Conservation (phyloP, 1,139 yeast species). For the Yueomyces sp. region DNA sequence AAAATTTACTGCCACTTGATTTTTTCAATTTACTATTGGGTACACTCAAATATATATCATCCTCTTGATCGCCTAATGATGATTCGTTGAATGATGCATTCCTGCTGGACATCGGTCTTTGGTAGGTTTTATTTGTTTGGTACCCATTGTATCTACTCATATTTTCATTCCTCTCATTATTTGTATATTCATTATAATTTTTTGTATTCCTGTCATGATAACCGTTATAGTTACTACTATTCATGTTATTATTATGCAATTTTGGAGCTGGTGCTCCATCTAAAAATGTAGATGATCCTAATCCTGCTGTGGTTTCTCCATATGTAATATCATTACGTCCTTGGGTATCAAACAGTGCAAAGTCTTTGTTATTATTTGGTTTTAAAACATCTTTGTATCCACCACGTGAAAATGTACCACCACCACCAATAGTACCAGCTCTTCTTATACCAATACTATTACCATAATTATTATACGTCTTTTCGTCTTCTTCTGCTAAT, state of each 20-base stretch:
- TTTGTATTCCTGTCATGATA: neutral
- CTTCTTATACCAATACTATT: neutral
- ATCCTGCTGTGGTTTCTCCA: constrained; percentile 74
- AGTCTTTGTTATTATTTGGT: constrained; percentile 35
- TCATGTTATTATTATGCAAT: constrained; percentile 30
- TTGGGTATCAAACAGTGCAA: constrained; percentile 59
- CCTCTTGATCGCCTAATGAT: constrained; percentile 25
- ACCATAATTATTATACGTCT: neutral
- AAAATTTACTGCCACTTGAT: constrained; percentile 36
- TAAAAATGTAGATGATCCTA: constrained; percentile 83
- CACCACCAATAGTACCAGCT: constrained; percentile 13
- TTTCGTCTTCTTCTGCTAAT: constrained; percentile 8
- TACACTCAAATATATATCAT: constrained; percentile 20
- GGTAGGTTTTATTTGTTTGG: no score
- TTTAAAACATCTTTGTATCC: constrained; percentile 15
- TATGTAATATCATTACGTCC: constrained; percentile 54
- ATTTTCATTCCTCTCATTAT: neutral
- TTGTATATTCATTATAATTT: neutral
- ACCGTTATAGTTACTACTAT: no score
- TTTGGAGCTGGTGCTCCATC: constrained; percentile 94
- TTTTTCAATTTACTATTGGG: constrained; percentile 18
- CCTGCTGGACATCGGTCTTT: no score
- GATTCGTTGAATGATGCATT: constrained; percentile 4
- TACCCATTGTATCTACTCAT: constrained; percentile 1
- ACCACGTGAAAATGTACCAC: constrained; percentile 37